Evolutionary conservation across 805 yeast species (phyloP).

Genomic region (Saccharomycopsis synnaedendra): DNA sequence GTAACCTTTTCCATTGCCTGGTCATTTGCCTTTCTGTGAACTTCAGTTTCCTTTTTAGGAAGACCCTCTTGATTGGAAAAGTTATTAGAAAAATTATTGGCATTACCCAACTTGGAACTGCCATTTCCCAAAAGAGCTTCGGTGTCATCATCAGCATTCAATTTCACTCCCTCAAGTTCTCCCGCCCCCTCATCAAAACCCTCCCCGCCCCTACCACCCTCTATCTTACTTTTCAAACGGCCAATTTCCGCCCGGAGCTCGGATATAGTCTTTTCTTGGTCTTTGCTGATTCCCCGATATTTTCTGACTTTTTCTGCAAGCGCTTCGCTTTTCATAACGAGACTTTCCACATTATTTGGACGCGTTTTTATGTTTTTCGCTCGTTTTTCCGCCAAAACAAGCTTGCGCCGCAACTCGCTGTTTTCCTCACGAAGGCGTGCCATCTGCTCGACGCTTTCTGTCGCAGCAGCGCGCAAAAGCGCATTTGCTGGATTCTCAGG

Average conservation of each 20-base stretch:
- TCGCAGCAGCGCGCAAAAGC: slow-evolving; percentile 5
- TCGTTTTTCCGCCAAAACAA: slow-evolving; percentile 1
- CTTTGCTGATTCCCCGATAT: not conserved
- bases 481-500: slow-evolving; percentile 11
- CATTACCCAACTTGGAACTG: too few species aligned
- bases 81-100: too few species aligned
- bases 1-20: too few species aligned
- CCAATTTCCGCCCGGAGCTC: slow-evolving; percentile 3
- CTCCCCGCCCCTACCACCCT: too few species aligned
- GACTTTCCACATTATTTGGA: not conserved
- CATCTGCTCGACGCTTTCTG: not conserved
- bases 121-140: too few species aligned
- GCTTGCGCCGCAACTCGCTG: not conserved
- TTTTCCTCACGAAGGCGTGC: slow-evolving; percentile 1
- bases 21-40: too few species aligned
- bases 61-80: too few species aligned
- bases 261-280: slow-evolving; percentile 5
- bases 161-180: too few species aligned
- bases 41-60: too few species aligned
- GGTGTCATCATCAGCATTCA: too few species aligned
- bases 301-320: slow-evolving; percentile 8
- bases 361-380: not conserved
- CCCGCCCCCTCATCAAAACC: too few species aligned
- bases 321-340: slow-evolving; percentile 1
- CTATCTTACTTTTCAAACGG: not conserved